Base-by-base conservation (phyloP, 805 yeast species). In the Peterozyma toletana region DNA sequence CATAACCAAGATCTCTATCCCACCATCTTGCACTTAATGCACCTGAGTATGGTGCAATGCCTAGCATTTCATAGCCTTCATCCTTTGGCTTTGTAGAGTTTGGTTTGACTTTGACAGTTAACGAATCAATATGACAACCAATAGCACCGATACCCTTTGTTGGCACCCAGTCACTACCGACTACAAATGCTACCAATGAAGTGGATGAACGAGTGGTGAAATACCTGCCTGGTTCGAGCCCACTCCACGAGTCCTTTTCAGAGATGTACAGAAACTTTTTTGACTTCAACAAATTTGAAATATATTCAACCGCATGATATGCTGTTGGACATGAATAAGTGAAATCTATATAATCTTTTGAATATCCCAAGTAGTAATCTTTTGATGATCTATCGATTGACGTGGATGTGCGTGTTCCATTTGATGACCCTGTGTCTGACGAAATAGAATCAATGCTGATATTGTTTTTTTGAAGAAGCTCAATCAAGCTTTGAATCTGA, bases 1-100 rank as follows among this genome's bases (percentile, higher is more conserved):
- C 95, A 48, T 87, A 60, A 36, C 95, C 93, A 48, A 87, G 71
- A 60, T 87, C 96, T 59, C 96, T 75, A 60, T 87, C 96, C 71
- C 86, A 78, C 89, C 95, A 83, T 35, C 77, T 61, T 17, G 70
- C 70, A 29, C 70, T 66, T 50, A 83, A 60, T 1, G 86, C 81
- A 27, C 93, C 93, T 16, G 87, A 78, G 59, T 87, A 87, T 1
- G 91, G 88, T 0, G 95, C 91, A 33, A 85, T 88, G 5, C 93
- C 96, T 30, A 87, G 66, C 38, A 82, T 63, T 50, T 84, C 86
- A 60, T 75, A 87, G 21, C 95, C 95, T 45, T 84, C 89, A 11
- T 80, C 76, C 7, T 70, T 63, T 5, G 59, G 55, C 54, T 81
- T 83, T 48, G 67, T 67, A 13, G 91, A 82, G 42, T 71, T 65